A percentile compares a stretch with the other conserved stretches of the same genome.
These are phyloP conservation scores for Fragilaria crotonensis DNA, from an alignment of 108 stramenopile genomes.

Conservation along the genomic window DNA sequence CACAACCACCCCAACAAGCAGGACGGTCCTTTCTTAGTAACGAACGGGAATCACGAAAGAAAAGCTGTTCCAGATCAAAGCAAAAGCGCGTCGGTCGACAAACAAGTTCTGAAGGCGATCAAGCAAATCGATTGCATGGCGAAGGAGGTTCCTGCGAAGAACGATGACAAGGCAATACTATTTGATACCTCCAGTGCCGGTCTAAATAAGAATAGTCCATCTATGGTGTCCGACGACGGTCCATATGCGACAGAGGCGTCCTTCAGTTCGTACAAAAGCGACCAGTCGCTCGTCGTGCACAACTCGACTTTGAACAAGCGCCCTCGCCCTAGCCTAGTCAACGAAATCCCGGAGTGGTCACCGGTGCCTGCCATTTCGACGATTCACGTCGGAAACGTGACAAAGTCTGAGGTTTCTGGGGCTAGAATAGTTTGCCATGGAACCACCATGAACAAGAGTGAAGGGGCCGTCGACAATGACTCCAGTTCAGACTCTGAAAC, in stretches of 20 bases:
- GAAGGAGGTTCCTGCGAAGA: neutral
- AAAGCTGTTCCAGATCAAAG: neutral
- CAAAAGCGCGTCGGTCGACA: neutral
- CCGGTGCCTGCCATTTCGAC: neutral
- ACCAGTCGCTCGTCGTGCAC: neutral
- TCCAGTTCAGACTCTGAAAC: constrained; percentile 21
- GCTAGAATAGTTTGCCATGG: no score
- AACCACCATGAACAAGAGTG: neutral
- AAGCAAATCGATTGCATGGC: neutral
- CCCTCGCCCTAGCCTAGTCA: neutral
- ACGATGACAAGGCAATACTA: neutral
- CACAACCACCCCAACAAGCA: neutral
- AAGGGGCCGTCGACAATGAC: neutral
- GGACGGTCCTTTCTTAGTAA: neutral
- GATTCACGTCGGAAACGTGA: neutral
- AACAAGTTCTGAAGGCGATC: neutral
- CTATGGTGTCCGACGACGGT: neutral
- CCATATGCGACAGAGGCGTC: neutral
- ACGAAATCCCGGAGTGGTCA: neutral
- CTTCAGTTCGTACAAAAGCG: neutral
- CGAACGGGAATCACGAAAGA: neutral
- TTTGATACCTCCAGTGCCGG: neutral
- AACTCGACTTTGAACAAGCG: neutral
- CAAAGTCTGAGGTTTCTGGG: neutral
- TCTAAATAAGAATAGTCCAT: neutral